Evolutionary conservation across 129 eudicot species (phyloP).

Genomic region (Oenanthe sinensis): DNA sequence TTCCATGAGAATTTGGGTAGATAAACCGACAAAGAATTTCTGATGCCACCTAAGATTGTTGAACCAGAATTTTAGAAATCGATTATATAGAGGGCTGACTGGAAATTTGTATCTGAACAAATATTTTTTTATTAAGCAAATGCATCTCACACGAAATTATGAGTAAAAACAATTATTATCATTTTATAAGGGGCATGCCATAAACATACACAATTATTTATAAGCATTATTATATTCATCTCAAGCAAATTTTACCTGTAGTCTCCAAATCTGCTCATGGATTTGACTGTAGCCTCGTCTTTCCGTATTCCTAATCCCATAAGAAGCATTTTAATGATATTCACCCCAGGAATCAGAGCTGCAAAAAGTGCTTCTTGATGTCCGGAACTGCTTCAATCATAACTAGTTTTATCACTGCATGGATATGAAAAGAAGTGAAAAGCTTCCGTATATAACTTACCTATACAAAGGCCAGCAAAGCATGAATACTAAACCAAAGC

Average conservation of each 20-base stretch:
- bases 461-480: slow-evolving; percentile 97
- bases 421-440: slow-evolving; percentile 1
- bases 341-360: slow-evolving; percentile 59
- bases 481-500: slow-evolving; percentile 80
- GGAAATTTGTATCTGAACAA: neutral
- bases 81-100: neutral
- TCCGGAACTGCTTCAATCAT: slow-evolving; percentile 52
- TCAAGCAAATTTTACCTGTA: slow-evolving; percentile 18
- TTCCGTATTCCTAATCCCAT: slow-evolving; percentile 71
- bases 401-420: slow-evolving; percentile 13
- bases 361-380: slow-evolving; percentile 68
- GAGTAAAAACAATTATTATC: neutral
- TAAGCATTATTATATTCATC: neutral
- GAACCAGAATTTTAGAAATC: neutral
- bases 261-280: slow-evolving; percentile 87
- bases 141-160: neutral
- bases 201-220: neutral
- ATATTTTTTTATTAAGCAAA: neutral
- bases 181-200: neutral
- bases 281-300: slow-evolving; percentile 78
- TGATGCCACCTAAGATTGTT: neutral
- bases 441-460: slow-evolving; percentile 21
- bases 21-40: neutral
- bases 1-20: neutral
- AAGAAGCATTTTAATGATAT: slow-evolving; percentile 64